Base-by-base conservation (phyloP, 352 stramenopile genomes). In the Pythium chondricola region DNA sequence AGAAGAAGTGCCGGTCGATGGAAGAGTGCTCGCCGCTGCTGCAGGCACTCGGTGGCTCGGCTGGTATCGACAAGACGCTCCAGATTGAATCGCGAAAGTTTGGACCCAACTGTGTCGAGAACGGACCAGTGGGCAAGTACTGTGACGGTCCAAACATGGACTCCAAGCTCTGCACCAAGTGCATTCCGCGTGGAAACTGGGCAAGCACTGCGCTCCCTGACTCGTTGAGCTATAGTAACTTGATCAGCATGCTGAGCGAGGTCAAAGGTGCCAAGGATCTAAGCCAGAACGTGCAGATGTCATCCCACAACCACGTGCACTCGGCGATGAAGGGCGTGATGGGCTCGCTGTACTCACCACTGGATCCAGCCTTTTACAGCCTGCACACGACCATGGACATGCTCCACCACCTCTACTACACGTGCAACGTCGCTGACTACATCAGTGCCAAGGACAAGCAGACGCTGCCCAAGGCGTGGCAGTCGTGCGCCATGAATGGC, bases 21-120 rank as follows among this genome's bases (percentile, higher is more conserved):
- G 29, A 51, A 18, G 44, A 51, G 20, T 51, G 44, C 31, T 51
- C 44, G 13, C 44, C 44, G 9, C 44, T 51, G 8, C 18, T 51
- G 13, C 44, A 51, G 31, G 44, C 27, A 14, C 30, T 51, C 7
- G 44, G 44, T 20, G 44, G 44, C n/a, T 51, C 44, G 6, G 27
- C 22, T 26, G 44, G 44, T 17, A 21, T 51, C 6, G 44, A 51
- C 24, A 40, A 42, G 30, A 51, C 29, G 30, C 44, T 51, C 8
- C 44, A 41, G 44, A 51, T 51, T 26, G 44, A 51, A 30, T 51
- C 44, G n/a, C 44, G 44, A 6, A 51, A 51, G 31, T 51, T 51
- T 42, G 44, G 44, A 17, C 44, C 44, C 14, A 51, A 51, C 31
- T 51, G 44, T 41, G 44, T 51, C 17, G n/a, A 40, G 14, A 41